Percentiles rank a stretch among this genome's conserved stretches.
phyloP scores from a whole-genome alignment of 1,139 yeast genomes.

The Magnusiomyces tetraspermus region DNA sequence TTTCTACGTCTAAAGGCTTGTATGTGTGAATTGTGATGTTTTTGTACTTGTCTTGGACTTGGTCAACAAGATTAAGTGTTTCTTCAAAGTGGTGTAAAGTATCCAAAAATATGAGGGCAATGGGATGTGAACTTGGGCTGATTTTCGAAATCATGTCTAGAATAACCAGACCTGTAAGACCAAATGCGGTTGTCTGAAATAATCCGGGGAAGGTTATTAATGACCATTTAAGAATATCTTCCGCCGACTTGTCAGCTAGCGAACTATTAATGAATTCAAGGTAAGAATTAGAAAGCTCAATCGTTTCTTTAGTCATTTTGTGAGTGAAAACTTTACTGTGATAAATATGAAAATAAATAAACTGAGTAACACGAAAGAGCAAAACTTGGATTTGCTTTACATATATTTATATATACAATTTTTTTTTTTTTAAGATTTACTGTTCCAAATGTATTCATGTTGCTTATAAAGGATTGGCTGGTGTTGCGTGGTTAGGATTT shows the following conservation, averaged over 20 bases:
- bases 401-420: too few species aligned
- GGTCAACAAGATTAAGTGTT: slow-evolving; percentile 64
- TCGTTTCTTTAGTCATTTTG: neutral
- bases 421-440: too few species aligned
- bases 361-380: too few species aligned
- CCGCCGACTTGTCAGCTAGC: slow-evolving; percentile 49
- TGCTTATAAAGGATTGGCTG: too few species aligned
- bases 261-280: slow-evolving; percentile 44
- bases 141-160: slow-evolving; percentile 71
- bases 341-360: too few species aligned
- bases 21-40: slow-evolving; percentile 47
- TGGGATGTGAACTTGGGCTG: slow-evolving; percentile 33
- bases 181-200: slow-evolving; percentile 91
- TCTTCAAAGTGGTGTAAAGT: slow-evolving; percentile 92
- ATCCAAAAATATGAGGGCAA: slow-evolving; percentile 78
- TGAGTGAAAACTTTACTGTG: too few species aligned
- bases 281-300: slow-evolving; percentile 21
- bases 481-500: too few species aligned
- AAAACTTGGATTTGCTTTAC: too few species aligned
- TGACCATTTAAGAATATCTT: slow-evolving; percentile 76
- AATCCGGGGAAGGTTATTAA: slow-evolving; percentile 68
- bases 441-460: too few species aligned
- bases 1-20: slow-evolving; percentile 49
- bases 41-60: slow-evolving; percentile 50
- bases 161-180: slow-evolving; percentile 83